Conservation (phyloP, 78 protist genomes). For the slime mould (Dictyostelium discoideum) region dicty_2.7 NC_007088.5:1059001-1059500, state of each 20-base stretch:
- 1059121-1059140: conserved; percentile 39
- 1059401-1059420: conserved; percentile 93
- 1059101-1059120: conserved; percentile 63
- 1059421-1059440: conserved; percentile 96
- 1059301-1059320: conserved; percentile 94
- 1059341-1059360: conserved; percentile 94
- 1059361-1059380: conserved; percentile 68
- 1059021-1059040: conserved; percentile 34
- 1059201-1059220: conserved; percentile 75
- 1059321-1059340: conserved; percentile 96
- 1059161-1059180: conserved; percentile 93
- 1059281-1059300: conserved; percentile 89
- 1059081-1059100: conserved; percentile 82
- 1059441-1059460: conserved; percentile 84
- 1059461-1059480: conserved; percentile 87
- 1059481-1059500: conserved; percentile 96
- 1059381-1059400: conserved; percentile 92
- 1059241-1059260: conserved; percentile 90
- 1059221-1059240: conserved; percentile 95
- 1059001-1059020: conserved; percentile 77
- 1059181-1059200: conserved; percentile 97
- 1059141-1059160: conserved; percentile 84
- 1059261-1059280: neutral
- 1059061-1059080: conserved; percentile 33
- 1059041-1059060: conserved; percentile 78